phyloP scores from a whole-genome alignment of 805 yeast species.

The Kodamaea lidongshanica region DNA sequence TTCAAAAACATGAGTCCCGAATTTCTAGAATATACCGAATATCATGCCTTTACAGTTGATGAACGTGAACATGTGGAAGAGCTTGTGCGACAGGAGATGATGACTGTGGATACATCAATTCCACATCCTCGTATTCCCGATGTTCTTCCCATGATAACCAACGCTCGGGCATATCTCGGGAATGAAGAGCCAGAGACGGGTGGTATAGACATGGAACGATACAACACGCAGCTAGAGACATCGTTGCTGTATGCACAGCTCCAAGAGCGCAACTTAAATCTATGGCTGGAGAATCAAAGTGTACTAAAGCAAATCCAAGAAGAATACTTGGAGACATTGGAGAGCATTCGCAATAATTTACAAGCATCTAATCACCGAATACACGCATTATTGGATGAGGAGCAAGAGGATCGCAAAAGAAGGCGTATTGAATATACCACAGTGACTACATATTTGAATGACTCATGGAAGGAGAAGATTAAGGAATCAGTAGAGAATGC shows the following conservation, averaged over 20 bases:
- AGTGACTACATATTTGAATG: constrained; percentile 37
- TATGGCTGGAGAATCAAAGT: constrained; percentile 27
- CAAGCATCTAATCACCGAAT: constrained; percentile 22
- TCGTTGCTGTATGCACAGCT: constrained; percentile 36
- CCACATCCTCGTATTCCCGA: constrained; percentile 5
- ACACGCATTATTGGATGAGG: constrained; percentile 36
- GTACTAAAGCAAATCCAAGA: constrained; percentile 35
- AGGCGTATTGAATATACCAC: constrained; percentile 37
- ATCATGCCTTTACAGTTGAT: too few relatives aligned
- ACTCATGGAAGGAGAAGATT: constrained; percentile 48
- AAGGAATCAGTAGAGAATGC: constrained; percentile 31
- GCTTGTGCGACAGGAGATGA: constrained; percentile 25
- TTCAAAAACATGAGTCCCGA: too few relatives aligned
- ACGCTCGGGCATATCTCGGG: constrained; percentile 9
- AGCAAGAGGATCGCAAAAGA: constrained; percentile 36
- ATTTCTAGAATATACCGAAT: too few relatives aligned
- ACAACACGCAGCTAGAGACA: constrained; percentile 21
- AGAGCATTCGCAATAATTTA: constrained; percentile 15
- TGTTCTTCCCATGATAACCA: too few relatives aligned
- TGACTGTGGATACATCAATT: constrained; percentile 6
- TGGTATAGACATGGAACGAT: constrained; percentile 29
- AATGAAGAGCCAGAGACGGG: constrained; percentile 24
- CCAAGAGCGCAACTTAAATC: constrained; percentile 35
- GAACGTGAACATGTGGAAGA: constrained; percentile 32
- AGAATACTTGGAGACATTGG: constrained; percentile 21